phyloP scores from a whole-genome alignment of 2,329 filamentous ascomycete genomes.

The Mariannaea elegans region DNA sequence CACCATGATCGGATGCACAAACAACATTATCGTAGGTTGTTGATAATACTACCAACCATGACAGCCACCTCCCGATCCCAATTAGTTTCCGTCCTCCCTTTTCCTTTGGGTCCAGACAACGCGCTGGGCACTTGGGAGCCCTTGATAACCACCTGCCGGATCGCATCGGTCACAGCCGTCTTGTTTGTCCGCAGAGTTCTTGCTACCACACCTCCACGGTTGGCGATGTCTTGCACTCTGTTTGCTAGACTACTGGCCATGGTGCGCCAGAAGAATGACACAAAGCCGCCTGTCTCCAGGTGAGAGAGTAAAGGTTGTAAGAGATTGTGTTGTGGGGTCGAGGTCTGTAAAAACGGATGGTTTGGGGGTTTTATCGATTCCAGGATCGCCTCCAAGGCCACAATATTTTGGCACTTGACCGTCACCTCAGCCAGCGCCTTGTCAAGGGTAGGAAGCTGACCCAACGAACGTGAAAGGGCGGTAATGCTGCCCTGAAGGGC shows the following conservation, averaged over 20 bases:
- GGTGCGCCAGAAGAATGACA: constrained; percentile 93
- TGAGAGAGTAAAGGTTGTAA: constrained; percentile 76
- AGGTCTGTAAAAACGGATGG: constrained; percentile 69
- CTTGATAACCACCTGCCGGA: constrained; percentile 83
- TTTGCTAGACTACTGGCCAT: constrained; percentile 80
- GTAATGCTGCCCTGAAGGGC: constrained; percentile 82
- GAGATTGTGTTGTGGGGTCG: constrained; percentile 58
- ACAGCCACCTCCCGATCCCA: constrained; percentile 96
- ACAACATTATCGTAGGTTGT: constrained; percentile 53
- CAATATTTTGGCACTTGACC: constrained; percentile 86
- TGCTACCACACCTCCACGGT: constrained; percentile 83
- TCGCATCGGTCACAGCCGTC: constrained; percentile 76
- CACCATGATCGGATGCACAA: no score
- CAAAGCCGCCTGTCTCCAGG: constrained; percentile 88
- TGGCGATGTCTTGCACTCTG: constrained; percentile 85
- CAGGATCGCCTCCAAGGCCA: constrained; percentile 85
- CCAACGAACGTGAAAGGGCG: constrained; percentile 77
- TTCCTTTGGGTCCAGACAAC: constrained; percentile 53
- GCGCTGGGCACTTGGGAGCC: constrained; percentile 76
- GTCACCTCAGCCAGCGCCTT: constrained; percentile 83
- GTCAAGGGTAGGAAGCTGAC: constrained; percentile 83
- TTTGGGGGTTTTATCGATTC: constrained; percentile 71
- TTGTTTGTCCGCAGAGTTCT: constrained; percentile 81
- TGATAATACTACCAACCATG: constrained; percentile 87
- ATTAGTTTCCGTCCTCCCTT: constrained; percentile 56